Conservation (phyloP, 1,284 basidiomycete genomes). For the Coriolopsis trogii region DNA sequence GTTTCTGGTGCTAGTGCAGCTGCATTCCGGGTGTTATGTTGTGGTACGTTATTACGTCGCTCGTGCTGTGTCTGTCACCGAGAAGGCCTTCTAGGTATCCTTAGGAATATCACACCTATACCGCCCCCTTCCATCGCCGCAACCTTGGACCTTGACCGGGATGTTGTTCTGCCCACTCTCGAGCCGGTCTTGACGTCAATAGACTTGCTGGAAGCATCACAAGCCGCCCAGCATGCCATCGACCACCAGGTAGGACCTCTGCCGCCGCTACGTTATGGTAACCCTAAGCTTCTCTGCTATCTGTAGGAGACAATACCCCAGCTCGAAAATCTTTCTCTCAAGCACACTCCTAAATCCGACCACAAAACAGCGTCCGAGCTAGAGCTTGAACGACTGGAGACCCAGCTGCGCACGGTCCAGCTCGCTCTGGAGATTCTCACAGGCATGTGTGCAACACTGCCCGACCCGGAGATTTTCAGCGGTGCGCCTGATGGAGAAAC, state of each 20-base stretch:
- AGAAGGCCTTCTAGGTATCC: conserved; percentile 53
- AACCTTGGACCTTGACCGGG: conserved; percentile 68
- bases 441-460: conserved; percentile 84
- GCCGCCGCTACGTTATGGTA: conserved; percentile 4
- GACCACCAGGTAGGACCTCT: conserved; percentile 49
- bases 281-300: background rate
- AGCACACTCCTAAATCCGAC: conserved; percentile 67
- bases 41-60: conserved; percentile 50
- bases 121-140: conserved; percentile 67
- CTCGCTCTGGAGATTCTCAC: conserved; percentile 87
- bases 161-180: conserved; percentile 75
- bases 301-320: conserved; percentile 43
- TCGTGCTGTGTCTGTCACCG: conserved; percentile 5
- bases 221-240: conserved; percentile 57
- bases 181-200: conserved; percentile 68
- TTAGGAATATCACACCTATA: conserved; percentile 76
- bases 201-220: conserved; percentile 57
- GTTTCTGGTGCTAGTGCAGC: conserved; percentile 50
- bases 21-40: conserved; percentile 68
- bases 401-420: conserved; percentile 71
- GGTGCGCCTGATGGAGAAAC: conserved; percentile 38
- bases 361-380: conserved; percentile 70
- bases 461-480: conserved; percentile 60
- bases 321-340: conserved; percentile 61
- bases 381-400: conserved; percentile 77